phyloP scores from a whole-genome alignment of 495 filamentous ascomycete species.

The Hypoxylon subgilvum region DNA sequence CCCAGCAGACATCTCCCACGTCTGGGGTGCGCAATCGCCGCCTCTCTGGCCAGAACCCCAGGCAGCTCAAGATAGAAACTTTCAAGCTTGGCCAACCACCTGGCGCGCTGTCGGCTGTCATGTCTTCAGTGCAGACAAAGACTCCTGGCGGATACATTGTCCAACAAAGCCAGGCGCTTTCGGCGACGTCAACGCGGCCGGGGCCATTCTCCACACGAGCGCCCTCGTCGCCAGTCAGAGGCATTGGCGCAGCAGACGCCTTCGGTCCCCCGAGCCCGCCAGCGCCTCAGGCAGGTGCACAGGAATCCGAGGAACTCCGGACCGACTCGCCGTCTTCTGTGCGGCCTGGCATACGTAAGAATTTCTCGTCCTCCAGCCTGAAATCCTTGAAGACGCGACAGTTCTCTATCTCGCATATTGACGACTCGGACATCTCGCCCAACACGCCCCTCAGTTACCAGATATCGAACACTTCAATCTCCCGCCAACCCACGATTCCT shows the following conservation, averaged over 20 bases:
- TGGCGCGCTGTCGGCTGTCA: conserved; percentile 46
- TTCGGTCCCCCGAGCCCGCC: conserved; percentile 40
- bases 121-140: conserved; percentile 51
- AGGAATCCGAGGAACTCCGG: conserved; percentile 43
- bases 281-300: conserved; percentile 9
- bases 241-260: conserved; percentile 36
- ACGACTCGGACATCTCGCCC: conserved; percentile 73
- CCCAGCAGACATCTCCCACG: conserved; percentile 47
- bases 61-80: conserved; percentile 91
- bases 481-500: conserved; percentile 56
- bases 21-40: conserved; percentile 77
- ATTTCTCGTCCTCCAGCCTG: conserved; percentile 77
- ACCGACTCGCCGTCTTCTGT: conserved; percentile 48
- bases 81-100: conserved; percentile 54
- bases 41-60: conserved; percentile 77
- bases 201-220: conserved; percentile 41
- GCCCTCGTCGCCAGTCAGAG: conserved; percentile 44
- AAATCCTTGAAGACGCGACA: conserved; percentile 73
- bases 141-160: conserved; percentile 49
- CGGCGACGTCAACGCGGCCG: conserved; percentile 45
- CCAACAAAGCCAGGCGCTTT: conserved; percentile 54
- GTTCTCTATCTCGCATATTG: conserved; percentile 73
- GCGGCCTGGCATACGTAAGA: conserved; percentile 69
- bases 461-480: conserved; percentile 63
- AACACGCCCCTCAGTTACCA: conserved; percentile 72